Evolutionary conservation across 768 basidiomycete species (phyloP).

Genomic region (Pleurotus ostreatus): DNA sequence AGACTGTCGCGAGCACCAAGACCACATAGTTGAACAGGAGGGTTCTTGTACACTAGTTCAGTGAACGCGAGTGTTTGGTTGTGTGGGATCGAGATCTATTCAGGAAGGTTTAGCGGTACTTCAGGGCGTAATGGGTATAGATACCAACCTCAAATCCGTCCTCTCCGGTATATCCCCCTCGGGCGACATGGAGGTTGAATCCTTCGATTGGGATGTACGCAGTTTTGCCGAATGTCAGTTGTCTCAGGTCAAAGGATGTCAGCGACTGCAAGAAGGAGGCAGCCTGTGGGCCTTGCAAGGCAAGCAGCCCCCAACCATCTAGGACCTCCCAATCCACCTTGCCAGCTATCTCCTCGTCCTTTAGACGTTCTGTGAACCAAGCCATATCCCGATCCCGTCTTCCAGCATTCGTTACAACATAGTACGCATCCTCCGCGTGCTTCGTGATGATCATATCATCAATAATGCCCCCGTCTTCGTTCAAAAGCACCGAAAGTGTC

Average conservation of each 20-base stretch:
- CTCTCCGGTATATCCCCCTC: slow-evolving; percentile 97
- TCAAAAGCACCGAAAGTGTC: slow-evolving; percentile 86
- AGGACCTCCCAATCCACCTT: slow-evolving; percentile 79
- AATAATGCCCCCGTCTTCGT: slow-evolving; percentile 88
- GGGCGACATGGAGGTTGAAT: slow-evolving; percentile 80
- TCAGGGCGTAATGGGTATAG: not conserved
- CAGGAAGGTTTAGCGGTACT: not conserved
- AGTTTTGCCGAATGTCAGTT: slow-evolving; percentile 81
- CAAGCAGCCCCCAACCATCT: slow-evolving; percentile 83
- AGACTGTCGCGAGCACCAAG: slow-evolving; percentile 91
- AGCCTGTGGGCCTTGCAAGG: slow-evolving; percentile 88
- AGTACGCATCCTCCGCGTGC: slow-evolving; percentile 75
- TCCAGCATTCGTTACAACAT: slow-evolving; percentile 96
- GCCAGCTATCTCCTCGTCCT: slow-evolving; percentile 46
- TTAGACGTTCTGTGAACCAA: slow-evolving; percentile 67
- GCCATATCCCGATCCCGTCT: slow-evolving; percentile 75
- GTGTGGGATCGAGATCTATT: slow-evolving; percentile 85
- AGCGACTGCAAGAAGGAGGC: slow-evolving; percentile 74
- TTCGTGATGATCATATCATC: slow-evolving; percentile 94
- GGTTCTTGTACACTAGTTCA: slow-evolving; percentile 50
- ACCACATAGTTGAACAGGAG: slow-evolving; percentile 77
- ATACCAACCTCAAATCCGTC: slow-evolving; percentile 87
- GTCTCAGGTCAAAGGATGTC: slow-evolving; percentile 68
- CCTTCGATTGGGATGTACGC: slow-evolving; percentile 77
- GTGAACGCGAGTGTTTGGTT: slow-evolving; percentile 70